Base-by-base conservation (phyloP, 2,329 filamentous ascomycete species). In the Macrophomina phaseolina region DNA sequence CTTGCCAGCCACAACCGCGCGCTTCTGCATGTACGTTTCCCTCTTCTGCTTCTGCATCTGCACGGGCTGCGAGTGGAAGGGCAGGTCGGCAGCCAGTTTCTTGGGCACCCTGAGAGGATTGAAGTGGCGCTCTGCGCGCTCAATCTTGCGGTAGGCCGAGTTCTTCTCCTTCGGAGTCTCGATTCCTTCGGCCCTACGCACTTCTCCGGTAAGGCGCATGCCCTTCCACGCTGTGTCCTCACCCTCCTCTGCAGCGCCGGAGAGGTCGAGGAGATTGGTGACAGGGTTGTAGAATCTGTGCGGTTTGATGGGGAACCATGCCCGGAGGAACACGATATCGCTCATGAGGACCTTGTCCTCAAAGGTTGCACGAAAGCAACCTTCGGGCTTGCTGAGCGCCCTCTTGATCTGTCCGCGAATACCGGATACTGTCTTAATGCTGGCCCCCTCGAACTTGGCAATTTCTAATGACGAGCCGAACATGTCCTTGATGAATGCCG, bases 401-500 rank as follows among this genome's bases (percentile, higher is more conserved):
- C 93, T 90, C 83, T 99, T 99, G 86, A 99, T 97, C 80, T 99
- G 95, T 69, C 95, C 95, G 49, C 95, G 88, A 68, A 99, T 89
- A 63, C 96, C 96, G 0, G 94, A 97, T 30, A 99, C 96, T 0
- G 96, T 99, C 76, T 94, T 93, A 81, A 99, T 94, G 66, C 92
- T 89, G 9, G 95, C 95, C 67, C 95, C 95, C 82, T 99, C 95
- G 75, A 99, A 99, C 77, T 98, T 99, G 74, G 95, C 94, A 70
- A 99, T 95, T 78, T 99, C 95, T 49, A 99, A 89, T 0, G 93
- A 86, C 0, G 91, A 90, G 76, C 88, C 93, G 85, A 99, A 99
- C 95, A 99, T 99, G 81, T 97, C 93, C 79, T 95, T 96, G 82
- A 99, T 93, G 78, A 99, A 99, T 46, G 95, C 94, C 0, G 95